Base-by-base conservation (phyloP, 1,284 basidiomycete genomes). In the Tilletiopsis washingtonensis region DNA sequence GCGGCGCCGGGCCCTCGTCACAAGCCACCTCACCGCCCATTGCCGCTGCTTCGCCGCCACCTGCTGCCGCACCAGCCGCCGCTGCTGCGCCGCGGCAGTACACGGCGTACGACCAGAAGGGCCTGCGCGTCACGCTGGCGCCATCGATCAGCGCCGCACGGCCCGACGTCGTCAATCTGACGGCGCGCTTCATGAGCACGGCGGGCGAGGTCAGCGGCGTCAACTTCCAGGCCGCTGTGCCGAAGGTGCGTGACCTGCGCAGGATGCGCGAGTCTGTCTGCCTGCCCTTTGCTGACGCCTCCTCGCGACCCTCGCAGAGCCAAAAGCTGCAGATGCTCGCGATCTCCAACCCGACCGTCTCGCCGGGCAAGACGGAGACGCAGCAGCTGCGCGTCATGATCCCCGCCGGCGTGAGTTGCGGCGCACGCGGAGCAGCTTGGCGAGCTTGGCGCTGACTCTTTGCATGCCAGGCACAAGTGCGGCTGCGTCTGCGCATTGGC, bases 321-420 rank as follows among this genome's bases (percentile, higher is more conserved):
- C 93, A 97, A 77, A 91, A 96, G 73, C 75, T 99, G 51, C 91
- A 97, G 73, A 98, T 99, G 93, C 81, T 91, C 53, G 88, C 93
- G 4, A 97, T 98, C 84, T 91, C 89, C 6, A 91, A 84, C 74
- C 76, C 85, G 9, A 83, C 82, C 47, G 79, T 98, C 21, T 76
- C 75, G 14, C 84, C 89, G 0, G 90, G 89, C 1, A 76, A 81
- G 7, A 81, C 81, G 17, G 93, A 96, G 75, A 94, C 90, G 15
- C 94, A 98, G 74, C 89, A 93, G 67, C 84, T 99, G 84, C 81
- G 91, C 9, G 83, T 99, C 25, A 80, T 90, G 45, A 89, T 87
- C 6, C 89, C 89, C 5, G 80, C 80, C 3, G 90, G 89, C 24
- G 90, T 91, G 67, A 76, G 88, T 81, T 15, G 24, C 17, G 17